A percentile compares a stretch with the other conserved stretches of the same genome.
These are phyloP conservation scores for Liriodendron chinense DNA, from an alignment of 164 flowering plant species.

Conservation along the genomic window DNA sequence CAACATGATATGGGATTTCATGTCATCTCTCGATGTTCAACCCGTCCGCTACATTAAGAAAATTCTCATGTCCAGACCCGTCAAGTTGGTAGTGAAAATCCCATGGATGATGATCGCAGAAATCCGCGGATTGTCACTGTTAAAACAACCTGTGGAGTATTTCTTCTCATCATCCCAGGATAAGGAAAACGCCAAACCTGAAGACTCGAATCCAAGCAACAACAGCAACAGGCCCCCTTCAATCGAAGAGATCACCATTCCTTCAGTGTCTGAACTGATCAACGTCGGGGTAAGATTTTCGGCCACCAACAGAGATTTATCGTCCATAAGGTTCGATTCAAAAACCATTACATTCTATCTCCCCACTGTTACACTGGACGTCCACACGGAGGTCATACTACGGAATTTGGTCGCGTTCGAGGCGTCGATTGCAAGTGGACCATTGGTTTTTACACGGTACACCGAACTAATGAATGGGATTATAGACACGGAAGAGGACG, in stretches of 20 bases:
- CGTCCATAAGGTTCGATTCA: constrained; percentile 28
- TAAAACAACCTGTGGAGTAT: constrained; percentile 15
- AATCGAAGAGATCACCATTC: constrained; percentile 40
- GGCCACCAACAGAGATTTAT: constrained; percentile 23
- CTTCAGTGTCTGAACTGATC: constrained; percentile 32
- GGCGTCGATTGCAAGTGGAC: too few relatives aligned
- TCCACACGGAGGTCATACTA: background rate
- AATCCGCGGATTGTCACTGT: constrained; percentile 9
- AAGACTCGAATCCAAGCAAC: too few relatives aligned
- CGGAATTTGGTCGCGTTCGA: constrained; percentile 25
- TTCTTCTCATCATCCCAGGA: constrained; percentile 2
- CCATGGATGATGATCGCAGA: constrained; percentile 15
- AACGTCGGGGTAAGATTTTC: constrained; percentile 29
- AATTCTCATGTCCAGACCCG: constrained; percentile 10
- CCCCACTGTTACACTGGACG: constrained; percentile 39
- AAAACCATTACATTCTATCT: constrained; percentile 23
- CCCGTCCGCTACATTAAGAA: background rate
- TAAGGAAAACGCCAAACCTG: constrained; percentile 2
- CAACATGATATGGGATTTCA: constrained; percentile 7
- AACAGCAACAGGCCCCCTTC: constrained; percentile 24
- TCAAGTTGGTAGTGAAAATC: constrained; percentile 13
- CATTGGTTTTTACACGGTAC: constrained; percentile 21
- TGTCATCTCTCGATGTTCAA: constrained; percentile 9
- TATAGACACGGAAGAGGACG: constrained; percentile 24
- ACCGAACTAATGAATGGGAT: constrained; percentile 26